Evolutionary conservation across 768 basidiomycete species (phyloP), one percentile per base, ranked within the genome.

Genomic region (Mycena epipterygia): DNA sequence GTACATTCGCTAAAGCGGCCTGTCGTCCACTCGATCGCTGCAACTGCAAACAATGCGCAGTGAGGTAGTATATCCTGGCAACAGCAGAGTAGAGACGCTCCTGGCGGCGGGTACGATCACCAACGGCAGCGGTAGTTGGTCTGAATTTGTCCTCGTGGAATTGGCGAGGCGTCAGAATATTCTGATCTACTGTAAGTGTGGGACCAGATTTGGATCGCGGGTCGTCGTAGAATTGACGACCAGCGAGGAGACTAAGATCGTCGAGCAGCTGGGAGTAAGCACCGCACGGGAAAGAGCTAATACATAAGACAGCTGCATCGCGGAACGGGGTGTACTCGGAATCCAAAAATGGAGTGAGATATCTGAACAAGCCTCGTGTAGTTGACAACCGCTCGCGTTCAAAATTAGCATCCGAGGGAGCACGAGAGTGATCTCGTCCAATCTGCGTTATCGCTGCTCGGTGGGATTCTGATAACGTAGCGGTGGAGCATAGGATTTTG

Each of bases 61-160:
- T 96, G 39, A 97, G 87, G 75, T 91, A 90, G 78, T 96, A 97
- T 52, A 97, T 96, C 37, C 94, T 91, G 29, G 95, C 94, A 30
- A 97, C 91, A 29, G 95, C 93, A 3, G 95, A 94, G 79, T 92
- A 93, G 44, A 94, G 86, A 58, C 92, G 93, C 74, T 91, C 92
- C 76, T 93, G 94, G 65, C 90, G 88, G 66, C 92, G 90, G 67
- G 85, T 89, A 19, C 91, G 89, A 35, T 89, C 91, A 16, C 84
- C 77, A 17, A 82, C 82, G 4, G 85, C 79, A 16, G 84, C 74
- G 11, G 83, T 77, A 29, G 81, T 81, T n/a, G 82, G 77, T 76
- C 90, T 92, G 23, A 82, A 79, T 70, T 88, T 82, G 61, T 88
- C 88, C 63, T 97, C 95, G 72, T 90, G 88, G 55, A 91, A 81